These are phyloP conservation scores for Capsicum pubescens DNA, from an alignment of 257 asterid genomes.

Conservation along the genomic window DNA sequence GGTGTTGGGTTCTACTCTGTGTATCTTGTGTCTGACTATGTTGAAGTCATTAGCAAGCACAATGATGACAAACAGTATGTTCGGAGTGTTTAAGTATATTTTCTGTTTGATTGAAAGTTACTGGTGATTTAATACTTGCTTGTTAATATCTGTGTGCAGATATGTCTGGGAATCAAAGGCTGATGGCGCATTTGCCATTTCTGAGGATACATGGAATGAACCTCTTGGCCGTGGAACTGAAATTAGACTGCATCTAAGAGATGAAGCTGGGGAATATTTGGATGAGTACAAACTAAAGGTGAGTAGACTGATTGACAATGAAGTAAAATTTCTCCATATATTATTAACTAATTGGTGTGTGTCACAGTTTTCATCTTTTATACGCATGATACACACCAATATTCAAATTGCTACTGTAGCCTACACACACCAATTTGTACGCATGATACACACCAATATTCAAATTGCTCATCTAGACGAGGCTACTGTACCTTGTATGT, in stretches of 20 bases:
- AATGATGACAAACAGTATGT: conserved; percentile 91
- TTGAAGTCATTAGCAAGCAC: conserved; percentile 93
- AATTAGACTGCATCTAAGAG: conserved; percentile 85
- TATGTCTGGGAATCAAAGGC: conserved; percentile 96
- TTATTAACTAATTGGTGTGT: not conserved
- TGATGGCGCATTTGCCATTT: conserved; percentile 91
- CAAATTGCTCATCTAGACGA: too few species aligned
- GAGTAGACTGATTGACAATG: conserved; percentile 18
- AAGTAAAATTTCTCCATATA: not conserved
- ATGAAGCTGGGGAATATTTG: conserved; percentile 90
- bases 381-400: too few species aligned
- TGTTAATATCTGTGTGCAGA: conserved; percentile 48
- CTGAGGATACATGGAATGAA: conserved; percentile 87
- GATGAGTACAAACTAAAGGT: conserved; percentile 87
- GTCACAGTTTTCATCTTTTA: conserved; percentile 4
- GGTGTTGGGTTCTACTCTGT: conserved; percentile 98
- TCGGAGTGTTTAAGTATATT: not conserved
- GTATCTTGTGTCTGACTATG: conserved; percentile 92
- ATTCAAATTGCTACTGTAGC: too few species aligned
- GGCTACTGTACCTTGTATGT: not conserved
- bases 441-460: too few species aligned
- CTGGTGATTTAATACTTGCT: conserved; percentile 17
- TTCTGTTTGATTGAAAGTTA: not conserved
- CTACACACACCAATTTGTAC: too few species aligned
- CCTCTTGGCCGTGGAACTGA: conserved; percentile 98